Conservation (phyloP, 2,329 filamentous ascomycete genomes). For the Clonostachys solani region DNA sequence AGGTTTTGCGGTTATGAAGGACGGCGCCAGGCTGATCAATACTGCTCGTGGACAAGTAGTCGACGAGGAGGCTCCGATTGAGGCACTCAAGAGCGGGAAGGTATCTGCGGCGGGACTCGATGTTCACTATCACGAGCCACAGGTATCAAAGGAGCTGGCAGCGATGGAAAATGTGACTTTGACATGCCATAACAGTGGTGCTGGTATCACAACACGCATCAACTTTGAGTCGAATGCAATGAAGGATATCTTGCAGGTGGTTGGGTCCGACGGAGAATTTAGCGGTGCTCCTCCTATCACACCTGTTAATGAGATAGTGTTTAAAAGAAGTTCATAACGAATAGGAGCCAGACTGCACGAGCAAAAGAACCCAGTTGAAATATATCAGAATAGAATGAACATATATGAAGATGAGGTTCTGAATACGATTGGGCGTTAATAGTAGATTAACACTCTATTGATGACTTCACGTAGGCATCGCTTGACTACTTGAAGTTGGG, state of each 20-base stretch:
- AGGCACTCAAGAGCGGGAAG: constrained; percentile 38
- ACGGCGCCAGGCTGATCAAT: constrained; percentile 43
- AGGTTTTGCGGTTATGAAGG: constrained; percentile 38
- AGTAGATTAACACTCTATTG: too few species aligned
- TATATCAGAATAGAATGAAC: too few species aligned
- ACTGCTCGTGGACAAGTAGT: constrained; percentile 47
- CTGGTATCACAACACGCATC: constrained; percentile 27
- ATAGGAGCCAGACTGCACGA: too few species aligned
- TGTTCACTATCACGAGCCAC: constrained; percentile 49
- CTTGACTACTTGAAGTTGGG: too few species aligned
- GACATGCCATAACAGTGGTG: constrained; percentile 28
- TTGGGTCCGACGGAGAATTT: constrained; percentile 11
- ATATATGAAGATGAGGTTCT: too few species aligned
- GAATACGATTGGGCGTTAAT: too few species aligned
- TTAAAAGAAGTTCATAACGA: too few species aligned
- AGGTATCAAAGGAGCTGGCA: constrained; percentile 30
- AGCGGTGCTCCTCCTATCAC: constrained; percentile 10
- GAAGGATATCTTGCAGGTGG: constrained; percentile 23
- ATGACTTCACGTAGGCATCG: too few species aligned
- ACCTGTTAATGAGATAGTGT: constrained; percentile 11
- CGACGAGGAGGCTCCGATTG: constrained; percentile 43
- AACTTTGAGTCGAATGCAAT: constrained; percentile 31
- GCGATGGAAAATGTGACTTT: constrained; percentile 31
- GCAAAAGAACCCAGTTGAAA: too few species aligned
- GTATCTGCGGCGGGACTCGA: constrained; percentile 44